Base-by-base conservation (phyloP, 2,329 filamentous ascomycete genomes). In the Colletotrichum magnum region DNA sequence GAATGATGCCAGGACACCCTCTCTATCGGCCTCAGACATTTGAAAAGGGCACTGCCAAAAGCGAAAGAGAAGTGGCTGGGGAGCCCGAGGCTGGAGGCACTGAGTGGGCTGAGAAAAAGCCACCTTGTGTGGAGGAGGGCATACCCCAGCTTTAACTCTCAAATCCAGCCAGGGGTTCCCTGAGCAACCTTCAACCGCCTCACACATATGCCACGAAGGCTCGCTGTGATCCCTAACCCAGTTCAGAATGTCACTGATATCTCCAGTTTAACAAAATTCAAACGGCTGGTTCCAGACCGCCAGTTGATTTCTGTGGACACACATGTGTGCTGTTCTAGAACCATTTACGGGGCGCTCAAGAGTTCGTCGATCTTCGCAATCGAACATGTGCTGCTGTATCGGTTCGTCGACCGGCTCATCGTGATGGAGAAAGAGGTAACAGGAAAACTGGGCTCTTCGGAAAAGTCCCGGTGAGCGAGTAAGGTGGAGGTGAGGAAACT, bases 331-430 rank as follows among this genome's bases (percentile, higher is more conserved):
- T 16, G 18, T 60, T 60, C 45, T 57, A 67, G 24, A 58, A 58
- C 6, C 9, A 28, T 6, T 6, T 51, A 32, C 51, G 50, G 50
- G 13, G 21, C 43, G 4, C 15, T 53, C 4, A 26, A 1, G 16
- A 21, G 18, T 24, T 45, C 6, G 4, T 21, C 7, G 21, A 51
- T 41, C 7, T 24, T 32, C 32, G 3, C 7, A 7, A 61, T 67
- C 67, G 67, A 32, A 48, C 45, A 47, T 28, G n/a, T 43, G 21
- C 9, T 6, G n/a, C 26, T 36, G 62, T 36, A 69, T 69, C 67
- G 51, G 15, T 45, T 18, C 16, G 5, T 6, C 32, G 4, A 3
- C 1, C 2, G 12, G 9, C 18, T 13, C 13, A 48, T 59, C 18
- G n/a, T 4, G 13, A 57, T 52, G 39, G 32, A 36, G 9, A 10